A percentile compares a stretch with the other conserved stretches of the same genome.
Evolutionary conservation across 2,329 filamentous ascomycete genomes (phyloP).

Genomic region (Davidsoniella eucalypti): DNA sequence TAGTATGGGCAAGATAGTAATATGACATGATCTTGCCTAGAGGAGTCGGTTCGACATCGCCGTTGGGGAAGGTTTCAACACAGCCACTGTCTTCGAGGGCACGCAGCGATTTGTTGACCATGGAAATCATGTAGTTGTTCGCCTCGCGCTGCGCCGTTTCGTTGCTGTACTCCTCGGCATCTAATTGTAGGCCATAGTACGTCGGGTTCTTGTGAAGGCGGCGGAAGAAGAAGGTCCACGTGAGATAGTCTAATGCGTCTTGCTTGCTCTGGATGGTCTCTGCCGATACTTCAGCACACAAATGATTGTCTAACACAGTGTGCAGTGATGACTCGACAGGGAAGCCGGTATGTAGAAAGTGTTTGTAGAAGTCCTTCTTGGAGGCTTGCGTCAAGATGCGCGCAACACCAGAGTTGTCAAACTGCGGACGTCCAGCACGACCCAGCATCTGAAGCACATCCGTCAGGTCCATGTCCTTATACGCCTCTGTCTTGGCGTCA

Average conservation of each 20-base stretch:
- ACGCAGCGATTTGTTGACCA: conserved; percentile 72
- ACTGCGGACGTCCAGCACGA: conserved; percentile 86
- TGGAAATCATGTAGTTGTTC: conserved; percentile 84
- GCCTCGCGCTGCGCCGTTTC: conserved; percentile 58
- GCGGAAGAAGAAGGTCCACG: conserved; percentile 99
- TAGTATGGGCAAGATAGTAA: conserved; percentile 94
- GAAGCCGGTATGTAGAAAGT: conserved; percentile 95
- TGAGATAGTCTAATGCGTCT: conserved; percentile 91
- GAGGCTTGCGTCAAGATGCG: conserved; percentile 94
- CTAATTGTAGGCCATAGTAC: conserved; percentile 91
- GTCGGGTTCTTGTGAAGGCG: conserved; percentile 95
- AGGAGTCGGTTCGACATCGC: conserved; percentile 76
- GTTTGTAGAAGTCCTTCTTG: conserved; percentile 99
- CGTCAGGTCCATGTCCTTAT: conserved; percentile 97
- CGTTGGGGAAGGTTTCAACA: conserved; percentile 66
- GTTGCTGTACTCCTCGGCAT: conserved; percentile 27
- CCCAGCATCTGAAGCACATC: conserved; percentile 97
- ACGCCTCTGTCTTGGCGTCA: conserved; percentile 92
- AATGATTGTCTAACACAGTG: conserved; percentile 91
- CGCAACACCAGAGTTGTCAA: conserved; percentile 88
- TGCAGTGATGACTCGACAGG: conserved; percentile 93
- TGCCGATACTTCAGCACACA: conserved; percentile 85
- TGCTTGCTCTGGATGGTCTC: conserved; percentile 89
- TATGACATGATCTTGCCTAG: conserved; percentile 98
- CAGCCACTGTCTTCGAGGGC: conserved; percentile 77